Evolutionary conservation across 805 yeast genomes (phyloP).

Genomic region (Ogataea angusta): DNA sequence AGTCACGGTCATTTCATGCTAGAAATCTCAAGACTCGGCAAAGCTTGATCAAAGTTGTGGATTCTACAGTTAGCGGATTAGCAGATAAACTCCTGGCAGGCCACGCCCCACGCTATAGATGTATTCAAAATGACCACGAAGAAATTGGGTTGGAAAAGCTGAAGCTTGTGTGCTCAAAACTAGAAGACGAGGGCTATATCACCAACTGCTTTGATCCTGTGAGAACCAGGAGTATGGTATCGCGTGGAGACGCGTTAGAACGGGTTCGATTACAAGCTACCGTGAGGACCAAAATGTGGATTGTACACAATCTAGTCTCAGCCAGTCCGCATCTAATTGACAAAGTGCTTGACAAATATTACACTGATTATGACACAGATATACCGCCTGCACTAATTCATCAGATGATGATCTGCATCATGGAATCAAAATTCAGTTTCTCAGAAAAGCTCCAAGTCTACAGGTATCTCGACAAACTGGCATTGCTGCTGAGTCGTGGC

Average conservation of each 20-base stretch:
- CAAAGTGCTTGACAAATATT: constrained; percentile 15
- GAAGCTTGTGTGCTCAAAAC: constrained; percentile 7
- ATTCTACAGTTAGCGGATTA: too few species aligned
- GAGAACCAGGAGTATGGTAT: neutral
- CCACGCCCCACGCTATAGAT: too few species aligned
- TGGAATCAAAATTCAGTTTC: constrained; percentile 13
- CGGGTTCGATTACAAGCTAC: constrained; percentile 13
- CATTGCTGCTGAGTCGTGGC: constrained; percentile 16
- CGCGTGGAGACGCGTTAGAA: constrained; percentile 13
- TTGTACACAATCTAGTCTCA: constrained; percentile 18
- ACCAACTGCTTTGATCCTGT: neutral
- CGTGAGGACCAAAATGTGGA: constrained; percentile 18
- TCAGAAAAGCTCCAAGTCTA: constrained; percentile 19
- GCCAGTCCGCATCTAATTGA: constrained; percentile 15
- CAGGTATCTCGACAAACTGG: constrained; percentile 24
- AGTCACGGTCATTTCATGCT: too few species aligned
- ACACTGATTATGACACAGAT: constrained; percentile 21
- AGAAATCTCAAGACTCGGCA: too few species aligned
- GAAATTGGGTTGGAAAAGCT: constrained; percentile 8
- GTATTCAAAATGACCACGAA: neutral
- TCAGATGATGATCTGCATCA: constrained; percentile 25
- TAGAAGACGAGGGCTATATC: constrained; percentile 6
- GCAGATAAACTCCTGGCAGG: too few species aligned
- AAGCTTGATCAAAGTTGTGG: too few species aligned
- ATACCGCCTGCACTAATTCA: constrained; percentile 26